phyloP scores from a whole-genome alignment of 2,329 filamentous ascomycete genomes.

The Scorias spongiosa region DNA sequence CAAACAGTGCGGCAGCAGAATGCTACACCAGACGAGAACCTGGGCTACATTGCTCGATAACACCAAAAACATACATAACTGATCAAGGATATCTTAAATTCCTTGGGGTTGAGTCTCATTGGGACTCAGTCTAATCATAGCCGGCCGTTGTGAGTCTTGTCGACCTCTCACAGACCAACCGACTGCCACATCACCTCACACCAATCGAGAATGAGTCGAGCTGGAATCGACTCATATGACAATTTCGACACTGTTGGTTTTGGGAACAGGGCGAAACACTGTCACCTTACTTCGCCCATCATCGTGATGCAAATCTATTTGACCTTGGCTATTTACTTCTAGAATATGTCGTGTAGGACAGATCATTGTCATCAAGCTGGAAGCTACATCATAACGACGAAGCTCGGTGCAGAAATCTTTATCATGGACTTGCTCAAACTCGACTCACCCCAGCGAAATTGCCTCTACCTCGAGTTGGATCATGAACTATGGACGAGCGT shows the following conservation, averaged over 20 bases:
- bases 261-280: slow-evolving; percentile 4
- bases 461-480: slow-evolving; percentile 8
- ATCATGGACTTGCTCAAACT: slow-evolving; percentile 4
- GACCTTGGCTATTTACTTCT: slow-evolving; percentile 4
- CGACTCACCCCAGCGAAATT: slow-evolving; percentile 6
- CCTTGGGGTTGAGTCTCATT: too few species aligned
- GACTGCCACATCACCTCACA: slow-evolving; percentile 3
- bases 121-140: too few species aligned
- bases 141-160: too few species aligned
- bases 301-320: slow-evolving; percentile 1
- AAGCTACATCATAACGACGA: slow-evolving; percentile 1
- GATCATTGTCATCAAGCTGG: slow-evolving; percentile 5
- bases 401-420: slow-evolving; percentile 3
- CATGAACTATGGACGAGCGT: slow-evolving; percentile 7
- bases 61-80: too few species aligned
- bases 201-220: slow-evolving; percentile 3
- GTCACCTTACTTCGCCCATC: slow-evolving; percentile 2
- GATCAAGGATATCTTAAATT: too few species aligned
- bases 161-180: too few species aligned
- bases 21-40: too few species aligned
- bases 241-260: background rate
- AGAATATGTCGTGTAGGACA: slow-evolving; percentile 3
- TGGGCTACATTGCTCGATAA: too few species aligned
- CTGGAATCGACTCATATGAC: slow-evolving; percentile 4
- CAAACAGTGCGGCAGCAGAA: too few species aligned